phyloP scores from a whole-genome alignment of 2,329 filamentous ascomycete species.

The Alternaria sp. region DNA sequence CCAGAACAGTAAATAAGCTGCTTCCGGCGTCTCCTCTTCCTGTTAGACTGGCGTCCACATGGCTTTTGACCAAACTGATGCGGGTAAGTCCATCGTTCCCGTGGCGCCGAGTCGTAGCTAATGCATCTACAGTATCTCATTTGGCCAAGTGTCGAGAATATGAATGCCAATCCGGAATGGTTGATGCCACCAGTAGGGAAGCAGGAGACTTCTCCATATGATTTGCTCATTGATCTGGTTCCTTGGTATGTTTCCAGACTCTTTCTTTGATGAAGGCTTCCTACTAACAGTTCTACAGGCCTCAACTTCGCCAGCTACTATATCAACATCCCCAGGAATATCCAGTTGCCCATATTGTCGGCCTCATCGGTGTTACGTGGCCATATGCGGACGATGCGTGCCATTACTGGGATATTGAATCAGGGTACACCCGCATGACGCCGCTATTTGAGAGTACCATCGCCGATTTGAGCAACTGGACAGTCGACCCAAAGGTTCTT shows the following conservation, averaged over 20 bases:
- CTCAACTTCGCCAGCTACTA: constrained; percentile 43
- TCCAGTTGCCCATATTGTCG: constrained; percentile 37
- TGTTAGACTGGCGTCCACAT: constrained; percentile 43
- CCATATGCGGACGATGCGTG: constrained; percentile 48
- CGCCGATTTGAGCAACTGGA: constrained; percentile 45
- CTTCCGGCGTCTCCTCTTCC: constrained; percentile 37
- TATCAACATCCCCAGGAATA: constrained; percentile 46
- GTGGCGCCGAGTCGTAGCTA: constrained; percentile 9
- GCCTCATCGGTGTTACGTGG: constrained; percentile 42
- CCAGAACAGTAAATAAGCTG: constrained; percentile 43
- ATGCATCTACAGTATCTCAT: constrained; percentile 42
- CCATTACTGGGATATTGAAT: constrained; percentile 49
- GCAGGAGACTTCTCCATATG: constrained; percentile 42
- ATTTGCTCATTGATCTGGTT: constrained; percentile 46
- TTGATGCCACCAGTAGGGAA: constrained; percentile 41
- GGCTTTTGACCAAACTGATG: constrained; percentile 48
- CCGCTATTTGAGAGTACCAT: constrained; percentile 46
- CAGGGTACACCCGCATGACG: constrained; percentile 44
- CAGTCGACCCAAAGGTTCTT: constrained; percentile 44
- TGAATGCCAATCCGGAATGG: constrained; percentile 48
- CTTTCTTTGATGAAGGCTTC: neutral
- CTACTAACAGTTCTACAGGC: constrained; percentile 37
- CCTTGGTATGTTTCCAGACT: constrained; percentile 39
- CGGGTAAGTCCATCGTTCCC: constrained; percentile 34
- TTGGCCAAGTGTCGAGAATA: constrained; percentile 48